Evolutionary conservation across 1,139 yeast species (phyloP).

Genomic region (Yamadazyma siamensis): DNA sequence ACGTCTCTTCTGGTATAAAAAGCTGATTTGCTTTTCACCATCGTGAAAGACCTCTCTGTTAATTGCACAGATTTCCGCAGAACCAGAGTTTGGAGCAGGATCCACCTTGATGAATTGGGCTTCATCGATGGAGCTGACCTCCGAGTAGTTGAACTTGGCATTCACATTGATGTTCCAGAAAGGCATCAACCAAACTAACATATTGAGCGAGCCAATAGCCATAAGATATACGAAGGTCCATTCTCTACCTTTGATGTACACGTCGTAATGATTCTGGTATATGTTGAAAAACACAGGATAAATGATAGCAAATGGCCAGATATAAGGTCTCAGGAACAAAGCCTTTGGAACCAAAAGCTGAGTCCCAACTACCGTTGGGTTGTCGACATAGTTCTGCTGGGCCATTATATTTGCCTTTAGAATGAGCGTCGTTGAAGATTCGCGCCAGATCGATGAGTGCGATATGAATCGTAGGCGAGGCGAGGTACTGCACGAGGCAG

Average conservation of each 20-base stretch:
- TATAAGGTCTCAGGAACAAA: slow-evolving; percentile 64
- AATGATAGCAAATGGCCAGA: slow-evolving; percentile 76
- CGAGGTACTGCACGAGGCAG: too few species aligned
- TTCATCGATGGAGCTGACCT: slow-evolving; percentile 49
- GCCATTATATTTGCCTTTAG: slow-evolving; percentile 1
- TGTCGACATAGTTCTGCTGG: slow-evolving; percentile 39
- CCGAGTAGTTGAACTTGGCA: slow-evolving; percentile 64
- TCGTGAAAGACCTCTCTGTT: slow-evolving; percentile 56
- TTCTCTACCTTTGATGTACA: slow-evolving; percentile 74
- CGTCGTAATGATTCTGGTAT: slow-evolving; percentile 69
- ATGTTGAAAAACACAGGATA: slow-evolving; percentile 75
- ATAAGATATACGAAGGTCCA: slow-evolving; percentile 89
- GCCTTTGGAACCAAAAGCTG: slow-evolving; percentile 72
- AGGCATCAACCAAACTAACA: slow-evolving; percentile 86
- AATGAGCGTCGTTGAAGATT: not conserved
- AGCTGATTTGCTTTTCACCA: slow-evolving; percentile 63
- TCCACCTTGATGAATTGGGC: slow-evolving; percentile 73
- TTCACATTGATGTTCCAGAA: slow-evolving; percentile 83
- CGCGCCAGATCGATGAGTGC: too few species aligned
- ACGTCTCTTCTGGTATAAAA: slow-evolving; percentile 89
- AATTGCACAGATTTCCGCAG: slow-evolving; percentile 74
- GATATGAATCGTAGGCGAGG: too few species aligned
- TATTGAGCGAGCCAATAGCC: slow-evolving; percentile 66
- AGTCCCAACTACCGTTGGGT: slow-evolving; percentile 61
- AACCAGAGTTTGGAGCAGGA: slow-evolving; percentile 84